Evolutionary conservation across 2,329 filamentous ascomycete genomes (phyloP), one percentile per base, ranked within the genome.

Genomic region (Aspergillus pseudotamarii): DNA sequence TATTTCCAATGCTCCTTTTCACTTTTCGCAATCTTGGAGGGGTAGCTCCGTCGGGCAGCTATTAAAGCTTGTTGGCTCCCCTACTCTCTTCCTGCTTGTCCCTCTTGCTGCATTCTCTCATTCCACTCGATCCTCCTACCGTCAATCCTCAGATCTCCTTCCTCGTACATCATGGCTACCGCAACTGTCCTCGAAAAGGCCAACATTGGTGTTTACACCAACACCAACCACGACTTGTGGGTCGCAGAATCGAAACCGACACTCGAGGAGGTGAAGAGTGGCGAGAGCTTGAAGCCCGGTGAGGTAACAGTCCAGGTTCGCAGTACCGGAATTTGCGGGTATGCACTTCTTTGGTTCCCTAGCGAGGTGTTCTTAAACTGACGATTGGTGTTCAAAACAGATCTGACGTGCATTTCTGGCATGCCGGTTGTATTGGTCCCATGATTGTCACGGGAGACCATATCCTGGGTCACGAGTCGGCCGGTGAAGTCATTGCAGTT

Each of bases 341-440:
- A 83, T 75, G 83, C 74, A 41, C 55, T 60, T 26, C 26, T 26
- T 45, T 54, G 12, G 38, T 45, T 53, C 36, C 58, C 55, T 21
- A 12, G 12, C 9, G 38, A 36, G 9, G 12, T 61, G 43, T 60
- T 57, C 26, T 28, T 19, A 38, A 34, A 57, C 61, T 64, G 53
- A 72, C 59, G 26, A 62, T 48, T 55, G 58, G 38, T 53, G 53
- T 21, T 50, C 2, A 11, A 12, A 16, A 59, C 72, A 94, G 92
- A 62, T 96, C 92, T 64, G 94, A 97, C 79, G 90, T 98, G 61
- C 94, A 98, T 82, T 98, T 98, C 84, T 98, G 94, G 94, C 92
- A 96, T 76, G 91, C 91, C 57, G 94, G 94, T 69, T 92, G 91
- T 82, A 98, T 98, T 76, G 94, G 94, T 32, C 94, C 94, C 70